Base-by-base conservation (phyloP, 805 yeast species). In the Hemisphaericaspora nanyangensis region DNA sequence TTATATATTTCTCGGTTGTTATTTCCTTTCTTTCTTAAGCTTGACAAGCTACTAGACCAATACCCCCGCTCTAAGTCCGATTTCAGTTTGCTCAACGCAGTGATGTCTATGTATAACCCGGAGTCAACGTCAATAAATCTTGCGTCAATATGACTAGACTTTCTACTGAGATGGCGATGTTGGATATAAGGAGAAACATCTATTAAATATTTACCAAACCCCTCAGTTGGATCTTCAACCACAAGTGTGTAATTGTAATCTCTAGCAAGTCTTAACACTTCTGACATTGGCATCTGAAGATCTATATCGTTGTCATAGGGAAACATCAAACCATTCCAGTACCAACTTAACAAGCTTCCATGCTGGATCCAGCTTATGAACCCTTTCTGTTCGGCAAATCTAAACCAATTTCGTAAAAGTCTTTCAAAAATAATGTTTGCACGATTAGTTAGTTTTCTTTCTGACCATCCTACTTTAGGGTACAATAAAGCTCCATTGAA, bases 41-140 rank as follows among this genome's bases (percentile, higher is more conserved):
- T 7, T 12, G 29, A 7, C 29, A 12, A 6, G 10, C 29, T 6
- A 5, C 29, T 12, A 5, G n/a, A 26, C 13, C 27, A n/a, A 6
- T 11, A 19, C 26, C 7, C 4, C 7, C 12, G 12, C 26, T 16
- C 17, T 49, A 17, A 46, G 48, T 17, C 52, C 58, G 6, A 54
- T 56, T 31, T 64, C 68, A 0, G 50, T 60, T 19, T 44, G 50
- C 8, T 39, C n/a, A 60, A 38, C 1, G 79, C 85, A 1, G 77
- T 72, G 33, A 80, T 64, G 47, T 80, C 85, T 35, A 80, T 65
- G 49, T 77, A 80, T 10, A 72, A 49, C 7, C 85, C 85, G 1
- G 80, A 70, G 32, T 73, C 72, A 7, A 70, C 66, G 51, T 80
- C 85, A 37, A 80, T 74, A 49, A 80, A 75, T 44, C 83, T 68